These are phyloP conservation scores for Penicillium coprophilum DNA, from an alignment of 495 filamentous ascomycete species.

Conservation along the genomic window DNA sequence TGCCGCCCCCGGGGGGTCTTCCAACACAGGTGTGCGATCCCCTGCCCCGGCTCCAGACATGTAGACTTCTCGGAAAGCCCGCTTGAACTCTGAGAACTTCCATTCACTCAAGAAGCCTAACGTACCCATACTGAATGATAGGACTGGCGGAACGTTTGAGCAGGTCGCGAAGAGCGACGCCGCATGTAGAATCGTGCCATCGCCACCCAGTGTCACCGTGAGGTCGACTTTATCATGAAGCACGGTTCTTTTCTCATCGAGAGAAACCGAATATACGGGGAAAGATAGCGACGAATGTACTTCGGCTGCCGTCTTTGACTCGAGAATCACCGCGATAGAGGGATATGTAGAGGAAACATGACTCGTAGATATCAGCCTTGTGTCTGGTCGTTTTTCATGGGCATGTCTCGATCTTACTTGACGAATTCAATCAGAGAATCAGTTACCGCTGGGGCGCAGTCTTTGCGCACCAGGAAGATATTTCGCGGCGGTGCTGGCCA, in stretches of 20 bases:
- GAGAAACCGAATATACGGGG: slow-evolving; percentile 64
- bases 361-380: slow-evolving; percentile 33
- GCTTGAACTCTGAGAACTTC: slow-evolving; percentile 88
- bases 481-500: slow-evolving; percentile 91
- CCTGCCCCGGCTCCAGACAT: slow-evolving; percentile 76
- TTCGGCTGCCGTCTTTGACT: slow-evolving; percentile 67
- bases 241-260: slow-evolving; percentile 37
- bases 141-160: slow-evolving; percentile 79
- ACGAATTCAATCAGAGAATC: slow-evolving; percentile 74
- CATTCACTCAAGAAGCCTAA: slow-evolving; percentile 94
- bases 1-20: slow-evolving; percentile 22
- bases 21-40: slow-evolving; percentile 41
- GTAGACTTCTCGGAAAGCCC: slow-evolving; percentile 88
- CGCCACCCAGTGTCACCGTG: slow-evolving; percentile 85
- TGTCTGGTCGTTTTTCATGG: background rate
- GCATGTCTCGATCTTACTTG: slow-evolving; percentile 42
- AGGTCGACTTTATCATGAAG: slow-evolving; percentile 76
- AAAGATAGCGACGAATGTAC: slow-evolving; percentile 73
- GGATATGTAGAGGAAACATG: slow-evolving; percentile 81
- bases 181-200: slow-evolving; percentile 92
- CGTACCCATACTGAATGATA: slow-evolving; percentile 95
- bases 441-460: slow-evolving; percentile 68
- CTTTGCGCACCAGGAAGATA: slow-evolving; percentile 85
- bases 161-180: slow-evolving; percentile 87
- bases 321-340: slow-evolving; percentile 76